Evolutionary conservation across 2,329 filamentous ascomycete species (phyloP).

Genomic region (Aureobasidium mangrovei): DNA sequence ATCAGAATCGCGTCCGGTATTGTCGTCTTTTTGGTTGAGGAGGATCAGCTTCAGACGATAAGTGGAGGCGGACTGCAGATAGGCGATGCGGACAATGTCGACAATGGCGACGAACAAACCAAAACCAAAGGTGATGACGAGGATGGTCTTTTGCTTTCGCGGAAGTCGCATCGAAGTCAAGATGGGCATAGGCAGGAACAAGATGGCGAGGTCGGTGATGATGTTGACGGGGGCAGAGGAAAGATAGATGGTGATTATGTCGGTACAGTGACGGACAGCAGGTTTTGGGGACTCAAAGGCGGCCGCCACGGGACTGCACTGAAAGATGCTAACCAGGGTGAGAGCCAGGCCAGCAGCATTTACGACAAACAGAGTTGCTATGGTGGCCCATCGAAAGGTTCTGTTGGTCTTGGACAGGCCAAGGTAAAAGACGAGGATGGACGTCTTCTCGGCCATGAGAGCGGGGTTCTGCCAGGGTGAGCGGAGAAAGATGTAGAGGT

Average conservation of each 20-base stretch:
- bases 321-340: slow-evolving; percentile 79
- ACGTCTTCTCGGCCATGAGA: slow-evolving; percentile 84
- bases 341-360: slow-evolving; percentile 70
- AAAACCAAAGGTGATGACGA: slow-evolving; percentile 77
- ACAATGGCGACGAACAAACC: slow-evolving; percentile 83
- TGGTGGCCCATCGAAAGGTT: slow-evolving; percentile 73
- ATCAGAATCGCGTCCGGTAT: slow-evolving; percentile 27
- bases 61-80: slow-evolving; percentile 64
- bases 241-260: slow-evolving; percentile 56
- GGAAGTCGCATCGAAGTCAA: slow-evolving; percentile 80
- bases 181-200: slow-evolving; percentile 81
- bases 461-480: slow-evolving; percentile 59
- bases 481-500: neutral
- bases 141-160: slow-evolving; percentile 74
- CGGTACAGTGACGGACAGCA: slow-evolving; percentile 44
- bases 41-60: slow-evolving; percentile 37
- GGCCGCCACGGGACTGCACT: slow-evolving; percentile 67
- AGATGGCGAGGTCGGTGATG: slow-evolving; percentile 78
- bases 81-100: slow-evolving; percentile 83
- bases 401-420: slow-evolving; percentile 70
- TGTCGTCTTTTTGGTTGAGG: slow-evolving; percentile 19
- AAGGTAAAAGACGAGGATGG: slow-evolving; percentile 86
- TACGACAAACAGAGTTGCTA: slow-evolving; percentile 66
- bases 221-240: slow-evolving; percentile 84
- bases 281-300: slow-evolving; percentile 49